Conservation (phyloP, 2,329 filamentous ascomycete genomes). For the Apiospora phragmitis region DNA sequence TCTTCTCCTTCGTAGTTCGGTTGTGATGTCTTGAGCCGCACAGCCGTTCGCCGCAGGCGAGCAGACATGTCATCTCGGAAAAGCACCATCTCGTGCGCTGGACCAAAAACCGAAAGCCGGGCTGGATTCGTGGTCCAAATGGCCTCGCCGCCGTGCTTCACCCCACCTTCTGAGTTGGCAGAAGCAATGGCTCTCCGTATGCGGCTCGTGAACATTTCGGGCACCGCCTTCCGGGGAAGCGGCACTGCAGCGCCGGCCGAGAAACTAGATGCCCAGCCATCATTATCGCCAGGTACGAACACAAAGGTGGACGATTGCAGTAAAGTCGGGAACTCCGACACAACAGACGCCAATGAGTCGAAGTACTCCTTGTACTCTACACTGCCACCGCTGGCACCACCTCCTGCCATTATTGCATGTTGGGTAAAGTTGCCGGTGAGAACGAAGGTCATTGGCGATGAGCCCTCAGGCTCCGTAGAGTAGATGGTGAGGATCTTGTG, state of each 20-base stretch:
- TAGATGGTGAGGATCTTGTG: constrained; percentile 78
- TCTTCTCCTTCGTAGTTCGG: constrained; percentile 27
- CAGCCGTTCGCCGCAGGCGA: constrained; percentile 73
- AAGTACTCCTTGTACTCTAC: constrained; percentile 98
- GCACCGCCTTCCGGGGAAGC: constrained; percentile 71
- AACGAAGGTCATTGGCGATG: constrained; percentile 76
- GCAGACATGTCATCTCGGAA: constrained; percentile 85
- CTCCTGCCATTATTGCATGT: constrained; percentile 65
- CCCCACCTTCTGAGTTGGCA: constrained; percentile 70
- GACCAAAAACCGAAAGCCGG: constrained; percentile 80
- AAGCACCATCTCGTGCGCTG: constrained; percentile 82
- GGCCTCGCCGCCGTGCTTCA: constrained; percentile 64
- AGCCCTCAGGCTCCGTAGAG: constrained; percentile 60
- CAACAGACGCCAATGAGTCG: constrained; percentile 77
- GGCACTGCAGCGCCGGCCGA: constrained; percentile 71
- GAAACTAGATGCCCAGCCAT: constrained; percentile 93
- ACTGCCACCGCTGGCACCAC: constrained; percentile 73
- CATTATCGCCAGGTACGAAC: constrained; percentile 94
- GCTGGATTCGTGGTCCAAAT: constrained; percentile 90
- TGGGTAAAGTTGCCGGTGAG: constrained; percentile 82
- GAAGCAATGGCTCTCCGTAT: constrained; percentile 77
- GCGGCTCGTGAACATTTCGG: constrained; percentile 86
- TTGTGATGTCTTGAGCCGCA: constrained; percentile 61
- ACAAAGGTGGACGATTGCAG: constrained; percentile 81
- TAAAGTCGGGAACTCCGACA: constrained; percentile 81